Conservation (phyloP, 1,139 yeast species). For the Zygosaccharomyces sapae region DNA sequence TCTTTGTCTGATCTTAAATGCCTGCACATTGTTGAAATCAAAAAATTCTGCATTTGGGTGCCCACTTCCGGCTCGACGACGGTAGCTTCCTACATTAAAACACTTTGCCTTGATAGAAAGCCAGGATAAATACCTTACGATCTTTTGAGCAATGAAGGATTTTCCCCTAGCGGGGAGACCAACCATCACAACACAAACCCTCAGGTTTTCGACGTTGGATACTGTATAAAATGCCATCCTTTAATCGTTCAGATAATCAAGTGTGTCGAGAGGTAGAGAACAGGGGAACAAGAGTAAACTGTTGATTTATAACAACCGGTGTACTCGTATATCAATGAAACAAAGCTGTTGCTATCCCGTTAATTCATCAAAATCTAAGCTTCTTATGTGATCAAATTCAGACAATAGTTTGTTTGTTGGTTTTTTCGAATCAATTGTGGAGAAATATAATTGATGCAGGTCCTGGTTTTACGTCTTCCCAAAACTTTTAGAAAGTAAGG, state of each 20-base stretch:
- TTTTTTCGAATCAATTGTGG: too few relatives aligned
- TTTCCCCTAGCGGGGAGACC: slow-evolving; percentile 70
- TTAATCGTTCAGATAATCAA: background rate
- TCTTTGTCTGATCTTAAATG: slow-evolving; percentile 55
- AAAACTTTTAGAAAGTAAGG: slow-evolving; percentile 1
- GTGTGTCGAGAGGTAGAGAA: background rate
- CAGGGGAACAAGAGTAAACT: background rate
- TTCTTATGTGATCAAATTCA: too few relatives aligned
- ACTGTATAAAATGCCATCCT: slow-evolving; percentile 71
- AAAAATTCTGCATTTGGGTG: slow-evolving; percentile 75
- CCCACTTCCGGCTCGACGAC: slow-evolving; percentile 53
- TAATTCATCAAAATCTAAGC: background rate
- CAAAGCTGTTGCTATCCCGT: background rate
- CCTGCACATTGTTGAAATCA: slow-evolving; percentile 61
- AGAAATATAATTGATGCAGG: too few relatives aligned
- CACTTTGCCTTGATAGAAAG: slow-evolving; percentile 80
- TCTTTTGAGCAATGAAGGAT: slow-evolving; percentile 61
- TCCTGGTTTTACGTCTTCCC: too few relatives aligned
- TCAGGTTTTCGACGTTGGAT: slow-evolving; percentile 64
- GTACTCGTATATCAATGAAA: background rate
- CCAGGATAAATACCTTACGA: slow-evolving; percentile 90
- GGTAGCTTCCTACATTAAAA: slow-evolving; percentile 83
- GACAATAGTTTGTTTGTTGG: too few relatives aligned
- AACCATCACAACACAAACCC: slow-evolving; percentile 73
- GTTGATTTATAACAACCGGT: background rate